phyloP scores from a whole-genome alignment of 1,284 basidiomycete genomes.

The Ustilago lituana region DNA sequence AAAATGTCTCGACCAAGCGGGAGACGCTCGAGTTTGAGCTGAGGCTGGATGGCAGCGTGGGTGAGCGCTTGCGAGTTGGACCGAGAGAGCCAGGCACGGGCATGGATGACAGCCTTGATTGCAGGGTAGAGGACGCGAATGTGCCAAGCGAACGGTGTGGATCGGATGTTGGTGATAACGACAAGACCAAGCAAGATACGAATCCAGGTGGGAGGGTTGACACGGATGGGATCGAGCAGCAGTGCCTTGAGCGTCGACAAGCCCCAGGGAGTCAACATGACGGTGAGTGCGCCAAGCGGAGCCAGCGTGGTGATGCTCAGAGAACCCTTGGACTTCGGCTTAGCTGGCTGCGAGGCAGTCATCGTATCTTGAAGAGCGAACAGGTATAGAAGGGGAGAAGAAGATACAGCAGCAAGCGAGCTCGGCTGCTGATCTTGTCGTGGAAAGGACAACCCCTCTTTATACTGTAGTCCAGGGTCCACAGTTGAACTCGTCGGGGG shows the following conservation, averaged over 20 bases:
- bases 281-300: constrained; percentile 13
- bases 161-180: constrained; percentile 39
- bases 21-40: constrained; percentile 29
- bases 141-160: constrained; percentile 52
- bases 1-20: constrained; percentile 56
- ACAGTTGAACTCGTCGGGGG: too few species aligned
- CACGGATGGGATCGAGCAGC: constrained; percentile 22
- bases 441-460: too few species aligned
- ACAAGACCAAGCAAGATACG: constrained; percentile 34
- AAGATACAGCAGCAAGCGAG: too few species aligned
- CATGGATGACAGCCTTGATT: constrained; percentile 20
- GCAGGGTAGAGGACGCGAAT: constrained; percentile 37
- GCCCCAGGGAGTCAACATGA: constrained; percentile 25
- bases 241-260: constrained; percentile 14
- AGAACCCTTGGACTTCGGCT: constrained; percentile 2
- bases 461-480: too few species aligned
- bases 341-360: neutral
- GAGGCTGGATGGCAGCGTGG: constrained; percentile 13
- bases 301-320: constrained; percentile 4
- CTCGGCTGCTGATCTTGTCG: too few species aligned
- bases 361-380: neutral
- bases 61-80: neutral
- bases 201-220: constrained; percentile 46
- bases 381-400: too few species aligned
- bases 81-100: constrained; percentile 13